phyloP scores from a whole-genome alignment of 2,329 filamentous ascomycete species.

The Hypoxylon sp. region DNA sequence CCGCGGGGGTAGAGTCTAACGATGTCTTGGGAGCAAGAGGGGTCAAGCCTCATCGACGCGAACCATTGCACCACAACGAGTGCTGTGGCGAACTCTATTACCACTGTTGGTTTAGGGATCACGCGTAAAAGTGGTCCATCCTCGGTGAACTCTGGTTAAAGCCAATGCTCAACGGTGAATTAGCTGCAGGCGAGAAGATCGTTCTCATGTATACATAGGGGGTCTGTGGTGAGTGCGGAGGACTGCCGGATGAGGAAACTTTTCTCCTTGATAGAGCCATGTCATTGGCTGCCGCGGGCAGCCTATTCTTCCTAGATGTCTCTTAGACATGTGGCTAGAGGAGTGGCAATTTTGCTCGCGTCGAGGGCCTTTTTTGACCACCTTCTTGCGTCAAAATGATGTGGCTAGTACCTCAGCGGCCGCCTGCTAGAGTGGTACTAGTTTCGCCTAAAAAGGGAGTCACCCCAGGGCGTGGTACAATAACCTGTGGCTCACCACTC shows the following conservation, averaged over 20 bases:
- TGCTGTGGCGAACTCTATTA: conserved; percentile 35
- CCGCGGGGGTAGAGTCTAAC: not conserved
- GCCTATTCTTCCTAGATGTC: conserved; percentile 41
- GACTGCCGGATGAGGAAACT: conserved; percentile 53
- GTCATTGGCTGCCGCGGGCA: conserved; percentile 46
- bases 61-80: conserved; percentile 3
- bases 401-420: conserved; percentile 47
- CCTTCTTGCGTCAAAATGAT: conserved; percentile 29
- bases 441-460: conserved; percentile 42
- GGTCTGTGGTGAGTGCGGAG: conserved; percentile 44
- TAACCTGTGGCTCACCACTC: conserved; percentile 46
- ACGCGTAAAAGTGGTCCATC: conserved; percentile 4
- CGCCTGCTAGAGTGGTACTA: conserved; percentile 32
- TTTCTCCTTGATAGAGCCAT: conserved; percentile 37
- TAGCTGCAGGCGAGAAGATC: not conserved
- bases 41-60: not conserved
- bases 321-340: conserved; percentile 40
- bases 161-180: conserved; percentile 26
- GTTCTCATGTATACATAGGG: conserved; percentile 44
- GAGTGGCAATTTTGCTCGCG: conserved; percentile 35
- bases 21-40: not conserved
- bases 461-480: conserved; percentile 49
- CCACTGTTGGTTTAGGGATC: not conserved
- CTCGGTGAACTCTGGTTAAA: conserved; percentile 5
- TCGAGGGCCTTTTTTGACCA: conserved; percentile 19